Evolutionary conservation across 1,139 yeast genomes (phyloP).

Genomic region (Sugiyamaella castrensis): DNA sequence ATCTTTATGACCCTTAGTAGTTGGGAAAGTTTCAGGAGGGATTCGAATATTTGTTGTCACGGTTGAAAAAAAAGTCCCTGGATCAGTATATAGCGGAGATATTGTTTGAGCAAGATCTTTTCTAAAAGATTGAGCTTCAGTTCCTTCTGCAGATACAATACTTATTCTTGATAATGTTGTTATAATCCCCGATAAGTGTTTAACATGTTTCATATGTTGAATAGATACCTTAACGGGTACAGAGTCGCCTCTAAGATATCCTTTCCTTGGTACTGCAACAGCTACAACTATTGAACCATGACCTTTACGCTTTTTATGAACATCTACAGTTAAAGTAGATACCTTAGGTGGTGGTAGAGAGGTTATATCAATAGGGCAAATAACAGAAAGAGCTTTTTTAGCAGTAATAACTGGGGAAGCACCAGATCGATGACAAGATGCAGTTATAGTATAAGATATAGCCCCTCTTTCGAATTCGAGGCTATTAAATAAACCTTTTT

Average conservation of each 20-base stretch:
- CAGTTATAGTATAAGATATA: conserved; percentile 63
- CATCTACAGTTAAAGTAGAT: conserved; percentile 58
- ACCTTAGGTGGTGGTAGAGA: conserved; percentile 64
- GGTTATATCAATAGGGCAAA: conserved; percentile 74
- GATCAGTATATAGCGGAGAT: conserved; percentile 77
- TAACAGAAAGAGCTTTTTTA: conserved; percentile 51
- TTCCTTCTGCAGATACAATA: conserved; percentile 58
- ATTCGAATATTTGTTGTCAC: conserved; percentile 63
- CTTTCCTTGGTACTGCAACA: conserved; percentile 62
- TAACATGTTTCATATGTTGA: conserved; percentile 66
- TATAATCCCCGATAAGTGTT: conserved; percentile 72
- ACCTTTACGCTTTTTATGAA: conserved; percentile 36
- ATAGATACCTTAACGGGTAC: conserved; percentile 68
- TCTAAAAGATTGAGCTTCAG: conserved; percentile 65
- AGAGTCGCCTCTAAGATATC: conserved; percentile 73
- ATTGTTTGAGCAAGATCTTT: conserved; percentile 79
- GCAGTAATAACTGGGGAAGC: conserved; percentile 27
- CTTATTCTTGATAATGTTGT: conserved; percentile 80
- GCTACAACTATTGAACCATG: conserved; percentile 40
- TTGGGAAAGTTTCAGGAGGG: conserved; percentile 85
- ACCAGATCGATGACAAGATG: conserved; percentile 45
- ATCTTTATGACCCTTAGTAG: conserved; percentile 67
- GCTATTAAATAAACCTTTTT: conserved; percentile 65
- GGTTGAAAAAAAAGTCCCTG: conserved; percentile 55
- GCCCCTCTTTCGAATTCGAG: conserved; percentile 84